Percentiles rank a stretch among this genome's conserved stretches.
These are phyloP conservation scores for Gigaspora rosea DNA, from an alignment of 192 early-diverging fungal genomes.

Conservation along the genomic window DNA sequence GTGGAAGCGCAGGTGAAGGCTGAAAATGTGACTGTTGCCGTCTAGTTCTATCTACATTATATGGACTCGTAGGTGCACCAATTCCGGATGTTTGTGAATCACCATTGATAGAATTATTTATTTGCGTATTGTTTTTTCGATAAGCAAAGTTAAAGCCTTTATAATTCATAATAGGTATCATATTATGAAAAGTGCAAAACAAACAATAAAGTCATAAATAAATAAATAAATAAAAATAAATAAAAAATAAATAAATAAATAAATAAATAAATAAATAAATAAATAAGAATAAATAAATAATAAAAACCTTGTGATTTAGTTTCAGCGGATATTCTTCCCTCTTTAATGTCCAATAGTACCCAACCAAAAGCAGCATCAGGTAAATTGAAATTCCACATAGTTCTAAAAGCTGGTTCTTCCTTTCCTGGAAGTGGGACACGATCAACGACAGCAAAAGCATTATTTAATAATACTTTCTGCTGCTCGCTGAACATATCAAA, in stretches of 20 bases:
- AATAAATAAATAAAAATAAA: background rate
- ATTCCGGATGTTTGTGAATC: background rate
- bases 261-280: background rate
- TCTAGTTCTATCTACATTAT: background rate
- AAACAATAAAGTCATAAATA: background rate
- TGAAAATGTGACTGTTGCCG: background rate
- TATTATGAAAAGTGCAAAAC: background rate
- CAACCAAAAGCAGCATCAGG: constrained; percentile 59
- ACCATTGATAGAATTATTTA: background rate
- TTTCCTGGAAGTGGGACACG: constrained; percentile 48
- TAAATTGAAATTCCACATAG: constrained; percentile 67
- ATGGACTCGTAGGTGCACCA: background rate
- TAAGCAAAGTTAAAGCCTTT: constrained; percentile 61
- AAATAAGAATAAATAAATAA: background rate
- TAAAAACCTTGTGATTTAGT: constrained; percentile 53
- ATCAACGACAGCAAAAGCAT: constrained; percentile 56
- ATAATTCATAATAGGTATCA: background rate
- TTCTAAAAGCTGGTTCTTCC: constrained; percentile 61
- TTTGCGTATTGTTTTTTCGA: constrained; percentile 43
- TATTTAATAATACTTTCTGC: constrained; percentile 51
- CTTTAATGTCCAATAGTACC: constrained; percentile 51
- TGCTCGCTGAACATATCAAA: constrained; percentile 44
- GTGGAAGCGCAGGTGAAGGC: constrained; percentile 11
- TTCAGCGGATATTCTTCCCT: constrained; percentile 56
- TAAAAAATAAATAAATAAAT: background rate